Evolutionary conservation across 169 alveolate species (phyloP).

Genomic region (Plasmodium relictum): DNA sequence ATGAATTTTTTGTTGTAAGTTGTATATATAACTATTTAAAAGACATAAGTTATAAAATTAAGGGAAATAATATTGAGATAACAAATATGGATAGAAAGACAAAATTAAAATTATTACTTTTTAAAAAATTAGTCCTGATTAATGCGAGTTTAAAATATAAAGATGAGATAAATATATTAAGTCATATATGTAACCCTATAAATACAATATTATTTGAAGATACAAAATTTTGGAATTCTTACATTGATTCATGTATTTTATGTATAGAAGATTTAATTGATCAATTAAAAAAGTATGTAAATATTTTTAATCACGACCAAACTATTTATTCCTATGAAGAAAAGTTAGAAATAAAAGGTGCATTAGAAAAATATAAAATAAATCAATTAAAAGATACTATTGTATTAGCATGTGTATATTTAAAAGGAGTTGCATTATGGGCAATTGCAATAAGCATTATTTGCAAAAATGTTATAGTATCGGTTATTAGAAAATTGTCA

Average conservation of each 20-base stretch:
- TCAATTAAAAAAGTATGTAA: conserved; percentile 61
- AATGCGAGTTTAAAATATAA: conserved; percentile 73
- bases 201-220: conserved; percentile 70
- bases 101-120: conserved; percentile 54
- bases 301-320: conserved; percentile 66
- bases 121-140: conserved; percentile 58
- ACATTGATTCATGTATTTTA: conserved; percentile 64
- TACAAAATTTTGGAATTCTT: conserved; percentile 58
- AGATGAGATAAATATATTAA: conserved; percentile 69
- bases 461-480: conserved; percentile 67
- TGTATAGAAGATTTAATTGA: conserved; percentile 68
- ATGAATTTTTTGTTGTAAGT: conserved; percentile 72
- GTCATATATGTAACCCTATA: conserved; percentile 74
- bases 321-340: conserved; percentile 73
- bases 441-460: conserved; percentile 71
- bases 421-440: conserved; percentile 73
- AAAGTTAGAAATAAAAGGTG: conserved; percentile 61
- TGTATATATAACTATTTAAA: conserved; percentile 65
- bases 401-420: conserved; percentile 57
- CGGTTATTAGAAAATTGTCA: conserved; percentile 70
- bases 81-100: conserved; percentile 74
- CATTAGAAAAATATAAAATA: conserved; percentile 43
- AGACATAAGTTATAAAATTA: conserved; percentile 66
- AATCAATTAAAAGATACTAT: conserved; percentile 72
- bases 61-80: conserved; percentile 67